Conservation (phyloP, 78 protist species). For the Thecamonas trahens region DNA sequence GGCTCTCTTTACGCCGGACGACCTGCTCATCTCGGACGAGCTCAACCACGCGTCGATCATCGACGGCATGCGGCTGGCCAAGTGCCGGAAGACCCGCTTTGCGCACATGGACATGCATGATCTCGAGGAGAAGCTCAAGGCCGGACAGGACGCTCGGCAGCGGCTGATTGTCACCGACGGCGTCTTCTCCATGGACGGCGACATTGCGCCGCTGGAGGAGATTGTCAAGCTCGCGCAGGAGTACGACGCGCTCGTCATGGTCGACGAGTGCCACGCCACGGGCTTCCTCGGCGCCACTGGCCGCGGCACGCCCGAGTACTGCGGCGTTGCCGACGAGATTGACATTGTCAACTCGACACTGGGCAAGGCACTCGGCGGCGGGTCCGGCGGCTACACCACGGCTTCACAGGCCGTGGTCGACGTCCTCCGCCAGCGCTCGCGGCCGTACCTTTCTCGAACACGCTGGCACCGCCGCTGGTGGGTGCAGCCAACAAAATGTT, state of each 20-base stretch:
- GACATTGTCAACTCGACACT: conserved; percentile 67
- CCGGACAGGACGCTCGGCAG: conserved; percentile 14
- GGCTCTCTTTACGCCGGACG: conserved; percentile 44
- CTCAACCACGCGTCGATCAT: conserved; percentile 78
- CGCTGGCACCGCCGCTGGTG: conserved; percentile 66
- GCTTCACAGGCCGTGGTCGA: conserved; percentile 41
- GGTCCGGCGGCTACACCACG: conserved; percentile 67
- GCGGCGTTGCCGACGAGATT: conserved; percentile 17
- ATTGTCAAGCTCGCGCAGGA: conserved; percentile 49
- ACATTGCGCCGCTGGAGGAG: conserved; percentile 64
- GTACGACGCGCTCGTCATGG: conserved; percentile 54
- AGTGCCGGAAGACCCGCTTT: conserved; percentile 29
- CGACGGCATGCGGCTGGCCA: conserved; percentile 73
- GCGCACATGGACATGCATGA: conserved; percentile 45
- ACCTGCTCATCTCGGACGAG: conserved; percentile 57
- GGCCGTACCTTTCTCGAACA: conserved; percentile 79
- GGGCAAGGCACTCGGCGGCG: conserved; percentile 79
- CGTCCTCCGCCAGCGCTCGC: conserved; percentile 47
- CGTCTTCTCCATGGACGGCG: conserved; percentile 84
- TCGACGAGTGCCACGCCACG: conserved; percentile 78
- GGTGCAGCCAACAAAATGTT: conserved; percentile 42
- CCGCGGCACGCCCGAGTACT: conserved; percentile 48
- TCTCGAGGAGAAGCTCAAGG: conserved; percentile 42
- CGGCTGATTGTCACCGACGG: conserved; percentile 64
- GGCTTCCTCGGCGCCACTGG: conserved; percentile 72